Base-by-base conservation (phyloP, 768 basidiomycete species). In the Auriscalpium microsporum region DNA sequence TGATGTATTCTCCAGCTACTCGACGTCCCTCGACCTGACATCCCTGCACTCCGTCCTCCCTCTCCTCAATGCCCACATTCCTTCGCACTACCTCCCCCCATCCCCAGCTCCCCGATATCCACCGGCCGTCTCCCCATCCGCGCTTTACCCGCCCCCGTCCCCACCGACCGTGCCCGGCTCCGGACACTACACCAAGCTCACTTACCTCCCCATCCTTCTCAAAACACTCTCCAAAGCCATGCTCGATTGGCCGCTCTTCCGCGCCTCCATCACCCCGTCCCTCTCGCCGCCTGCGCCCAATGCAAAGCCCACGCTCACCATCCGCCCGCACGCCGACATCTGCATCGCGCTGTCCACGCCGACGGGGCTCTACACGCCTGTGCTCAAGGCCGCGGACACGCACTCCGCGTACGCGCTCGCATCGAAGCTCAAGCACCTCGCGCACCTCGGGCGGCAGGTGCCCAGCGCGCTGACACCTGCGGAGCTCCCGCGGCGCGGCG, bases 201-300 rank as follows among this genome's bases (percentile, higher is more conserved):
- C 90, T 0, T 88, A 87, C 68, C 83, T 94, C 35, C 92, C 91
- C 10, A 73, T 93, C 64, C 78, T 94, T 8, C 72, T 93, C 62
- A 94, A 94, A 67, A 84, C 86, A 0, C 84, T 94, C 50, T 80
- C 86, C 1, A 81, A 76, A 62, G 78, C 89, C 4, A 89, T 94
- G 87, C 71, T 77, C 57, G 83, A 89, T 65, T 90, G 91, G 89
- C 90, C 92, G 0, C 71, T 94, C 48, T 81, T 94, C 75, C 79
- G 87, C 14, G 78, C 87, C 17, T 85, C 86, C 35, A 83, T 92
- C 63, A 81, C 84, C 0, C 77, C 77, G 0, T 38, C 63, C 7
- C 48, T 21, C 45, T 33, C 53, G 17, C 23, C 54, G 11, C 36
- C 54, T 35, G 14, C 60, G 45, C 33, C 64, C 9, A 56, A 64